phyloP scores from a whole-genome alignment of 1,139 yeast species.

The Blastobotrys raffinosifermentans region DNA sequence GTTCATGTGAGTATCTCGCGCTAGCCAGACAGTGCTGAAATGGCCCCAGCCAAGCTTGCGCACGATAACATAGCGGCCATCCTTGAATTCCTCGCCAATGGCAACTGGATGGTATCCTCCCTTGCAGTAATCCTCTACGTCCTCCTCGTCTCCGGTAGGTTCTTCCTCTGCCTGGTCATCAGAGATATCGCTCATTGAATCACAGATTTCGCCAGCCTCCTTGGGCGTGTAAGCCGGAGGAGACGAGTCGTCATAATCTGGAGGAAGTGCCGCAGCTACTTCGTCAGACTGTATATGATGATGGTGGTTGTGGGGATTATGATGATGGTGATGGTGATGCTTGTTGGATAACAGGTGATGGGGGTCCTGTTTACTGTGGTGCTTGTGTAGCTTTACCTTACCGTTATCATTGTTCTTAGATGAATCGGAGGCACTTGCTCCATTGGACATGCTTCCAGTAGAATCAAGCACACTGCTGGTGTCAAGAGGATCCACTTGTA shows the following conservation, averaged over 20 bases:
- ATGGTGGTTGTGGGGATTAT: conserved; percentile 4
- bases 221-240: conserved; percentile 3
- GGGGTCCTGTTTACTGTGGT: conserved; percentile 22
- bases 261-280: conserved; percentile 11
- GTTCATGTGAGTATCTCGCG: conserved; percentile 42
- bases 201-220: no score
- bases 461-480: no score
- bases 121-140: conserved; percentile 59
- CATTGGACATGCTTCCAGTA: not conserved
- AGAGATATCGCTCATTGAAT: conserved; percentile 10
- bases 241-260: conserved; percentile 8
- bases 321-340: conserved; percentile 4
- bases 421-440: no score
- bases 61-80: conserved; percentile 58
- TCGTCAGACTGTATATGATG: conserved; percentile 4
- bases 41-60: conserved; percentile 92
- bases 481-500: no score
- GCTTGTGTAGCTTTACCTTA: no score
- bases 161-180: conserved; percentile 16
- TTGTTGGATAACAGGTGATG: conserved; percentile 16
- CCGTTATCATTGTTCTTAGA: no score
- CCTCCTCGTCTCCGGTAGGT: conserved; percentile 50
- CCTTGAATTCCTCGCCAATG: conserved; percentile 60
- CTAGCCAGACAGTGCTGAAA: conserved; percentile 85
- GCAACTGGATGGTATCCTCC: conserved; percentile 89